Base-by-base conservation (phyloP, 2,329 filamentous ascomycete species). In the Fusarium annulatum region DNA sequence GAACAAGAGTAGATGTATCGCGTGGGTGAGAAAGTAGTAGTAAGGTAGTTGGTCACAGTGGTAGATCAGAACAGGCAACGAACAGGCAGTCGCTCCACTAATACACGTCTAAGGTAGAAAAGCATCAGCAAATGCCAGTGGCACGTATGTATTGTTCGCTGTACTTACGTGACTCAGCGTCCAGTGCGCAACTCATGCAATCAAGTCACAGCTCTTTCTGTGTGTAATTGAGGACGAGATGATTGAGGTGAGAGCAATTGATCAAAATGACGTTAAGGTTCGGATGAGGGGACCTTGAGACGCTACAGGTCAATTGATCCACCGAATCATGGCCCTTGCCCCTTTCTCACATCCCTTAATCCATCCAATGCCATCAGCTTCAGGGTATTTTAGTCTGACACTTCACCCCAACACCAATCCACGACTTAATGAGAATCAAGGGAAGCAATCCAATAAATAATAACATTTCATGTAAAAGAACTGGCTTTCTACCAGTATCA, bases 71-170 rank as follows among this genome's bases (percentile, higher is more conserved):
- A 28, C 70, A 72, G 70, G 70, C 70, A 72, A 65, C 70, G 55
- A 56, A 53, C 56, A 73, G 70, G 65, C 70, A 72, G 67, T 61
- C 56, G 64, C 46, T 73, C 69, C 69, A 72, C 69, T 38, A 18
- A 38, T n/a, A 15, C 36, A 62, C 23, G 21, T 63, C 33, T 38
- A 14, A 33, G 33, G 33, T 21, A 26, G 18, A 56, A 12, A n/a
- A 53, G 46, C 8, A 9, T 69, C 39, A 69, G 65, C 42, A 28
- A 19, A 18, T 23, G 41, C 43, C 12, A n/a, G 38, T 28, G 12
- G 26, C 41, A 33, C 39, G 12, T 21, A 28, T 5, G 23, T 21
- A 21, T 21, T 28, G 10, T 12, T 41, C 28, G 26, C 23, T 43
- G 45, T n/a, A 51, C 38, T 41, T 41, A 34, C 39, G 26, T 28